Evolutionary conservation across 139 green algal genomes (phyloP).

Genomic region (Closterium sp.): DNA sequence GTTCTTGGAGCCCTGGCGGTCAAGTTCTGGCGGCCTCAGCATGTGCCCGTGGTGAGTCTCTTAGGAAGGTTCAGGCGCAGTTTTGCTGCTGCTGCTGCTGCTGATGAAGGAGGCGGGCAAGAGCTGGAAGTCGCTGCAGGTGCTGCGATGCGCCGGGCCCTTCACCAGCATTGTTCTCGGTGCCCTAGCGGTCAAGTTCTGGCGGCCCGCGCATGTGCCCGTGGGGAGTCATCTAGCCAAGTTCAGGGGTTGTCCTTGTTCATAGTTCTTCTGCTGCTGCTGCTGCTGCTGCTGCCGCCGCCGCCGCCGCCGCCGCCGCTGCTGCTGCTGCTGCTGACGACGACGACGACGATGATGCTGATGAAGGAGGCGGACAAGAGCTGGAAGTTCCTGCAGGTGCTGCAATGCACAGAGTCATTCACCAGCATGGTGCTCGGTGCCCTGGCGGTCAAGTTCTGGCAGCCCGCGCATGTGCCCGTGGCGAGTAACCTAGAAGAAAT

Average conservation of each 20-base stretch:
- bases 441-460: not conserved
- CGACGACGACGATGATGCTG: no score
- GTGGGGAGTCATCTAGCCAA: not conserved
- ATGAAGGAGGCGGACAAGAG: slow-evolving; percentile 24
- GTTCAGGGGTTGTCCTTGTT: not conserved
- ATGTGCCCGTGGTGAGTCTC: not conserved
- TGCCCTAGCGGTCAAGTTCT: not conserved
- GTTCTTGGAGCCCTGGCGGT: not conserved
- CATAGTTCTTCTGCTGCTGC: not conserved
- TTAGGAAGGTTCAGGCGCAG: not conserved
- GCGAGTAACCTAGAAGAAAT: no score
- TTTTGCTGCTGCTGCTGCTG: not conserved
- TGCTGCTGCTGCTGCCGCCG: no score
- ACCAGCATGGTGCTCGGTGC: not conserved
- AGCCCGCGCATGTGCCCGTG: not conserved
- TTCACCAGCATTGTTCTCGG: not conserved
- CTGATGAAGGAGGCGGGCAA: slow-evolving; percentile 21
- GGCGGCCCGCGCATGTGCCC: not conserved
- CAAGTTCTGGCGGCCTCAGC: not conserved
- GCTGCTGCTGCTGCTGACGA: no score
- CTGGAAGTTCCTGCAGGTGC: not conserved
- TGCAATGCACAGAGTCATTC: not conserved
- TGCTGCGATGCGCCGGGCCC: not conserved
- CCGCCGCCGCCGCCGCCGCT: no score
- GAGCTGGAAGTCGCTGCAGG: not conserved